Evolutionary conservation across 108 stramenopile genomes (phyloP).

Genomic region (Skeletonema tropicum): DNA sequence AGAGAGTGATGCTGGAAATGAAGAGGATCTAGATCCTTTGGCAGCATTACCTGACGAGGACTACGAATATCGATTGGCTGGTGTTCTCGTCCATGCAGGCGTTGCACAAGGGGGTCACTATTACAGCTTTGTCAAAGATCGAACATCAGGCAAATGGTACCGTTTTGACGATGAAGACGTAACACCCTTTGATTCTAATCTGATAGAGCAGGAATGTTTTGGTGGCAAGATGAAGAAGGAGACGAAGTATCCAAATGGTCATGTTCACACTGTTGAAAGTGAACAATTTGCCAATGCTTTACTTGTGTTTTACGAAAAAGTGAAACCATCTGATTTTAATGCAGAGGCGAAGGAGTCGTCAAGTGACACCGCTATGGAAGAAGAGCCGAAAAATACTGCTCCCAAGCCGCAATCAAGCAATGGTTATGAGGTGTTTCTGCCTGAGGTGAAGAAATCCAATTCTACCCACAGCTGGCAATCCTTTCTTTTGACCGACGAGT

Average conservation of each 20-base stretch:
- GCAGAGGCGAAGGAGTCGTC: slow-evolving; percentile 14
- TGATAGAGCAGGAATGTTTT: slow-evolving; percentile 93
- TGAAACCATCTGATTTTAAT: slow-evolving; percentile 65
- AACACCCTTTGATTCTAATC: slow-evolving; percentile 88
- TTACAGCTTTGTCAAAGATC: slow-evolving; percentile 96
- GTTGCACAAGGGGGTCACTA: slow-evolving; percentile 98
- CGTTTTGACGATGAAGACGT: slow-evolving; percentile 99
- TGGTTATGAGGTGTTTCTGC: slow-evolving; percentile 85
- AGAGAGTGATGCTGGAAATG: slow-evolving; percentile 45
- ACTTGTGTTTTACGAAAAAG: slow-evolving; percentile 98
- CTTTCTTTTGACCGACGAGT: slow-evolving; percentile 91
- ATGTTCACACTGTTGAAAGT: slow-evolving; percentile 89
- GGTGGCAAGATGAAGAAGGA: slow-evolving; percentile 95
- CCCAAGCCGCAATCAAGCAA: slow-evolving; percentile 36
- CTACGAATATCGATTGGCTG: slow-evolving; percentile 93
- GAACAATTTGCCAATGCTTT: slow-evolving; percentile 96
- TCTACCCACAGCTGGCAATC: slow-evolving; percentile 85
- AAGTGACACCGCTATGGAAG: slow-evolving; percentile 33
- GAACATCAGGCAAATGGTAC: slow-evolving; percentile 88
- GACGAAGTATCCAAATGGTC: slow-evolving; percentile 89
- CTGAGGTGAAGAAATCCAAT: slow-evolving; percentile 86
- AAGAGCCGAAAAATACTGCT: slow-evolving; percentile 14
- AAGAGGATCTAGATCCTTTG: slow-evolving; percentile 46
- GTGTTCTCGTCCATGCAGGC: slow-evolving; percentile 96
- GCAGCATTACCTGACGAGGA: slow-evolving; percentile 77